Conservation (phyloP, 768 basidiomycete species). For the Phanerodontia chrysosporium region DNA sequence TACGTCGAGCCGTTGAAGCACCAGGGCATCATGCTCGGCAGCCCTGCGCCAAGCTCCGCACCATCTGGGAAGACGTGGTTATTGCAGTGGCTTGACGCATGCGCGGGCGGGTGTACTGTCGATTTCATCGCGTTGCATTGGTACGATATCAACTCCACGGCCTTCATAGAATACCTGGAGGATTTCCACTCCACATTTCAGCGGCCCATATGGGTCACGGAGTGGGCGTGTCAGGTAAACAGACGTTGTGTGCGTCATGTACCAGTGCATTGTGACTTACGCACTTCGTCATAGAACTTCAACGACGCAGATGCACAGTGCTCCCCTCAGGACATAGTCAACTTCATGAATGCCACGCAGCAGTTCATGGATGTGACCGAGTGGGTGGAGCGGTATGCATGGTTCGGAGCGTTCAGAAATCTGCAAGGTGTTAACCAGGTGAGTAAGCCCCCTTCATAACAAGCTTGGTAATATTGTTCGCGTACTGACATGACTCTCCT, state of each 20-base stretch:
- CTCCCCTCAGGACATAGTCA: constrained; percentile 36
- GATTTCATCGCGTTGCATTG: constrained; percentile 56
- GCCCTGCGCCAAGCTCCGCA: constrained; percentile 49
- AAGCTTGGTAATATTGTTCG: neutral
- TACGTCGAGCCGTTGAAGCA: constrained; percentile 47
- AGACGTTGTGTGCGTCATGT: neutral
- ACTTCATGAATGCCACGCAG: constrained; percentile 49
- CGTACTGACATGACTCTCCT: neutral
- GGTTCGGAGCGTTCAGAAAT: constrained; percentile 56
- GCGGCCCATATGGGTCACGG: constrained; percentile 54
- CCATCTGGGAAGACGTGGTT: constrained; percentile 53
- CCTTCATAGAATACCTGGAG: constrained; percentile 46
- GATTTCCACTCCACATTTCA: constrained; percentile 51
- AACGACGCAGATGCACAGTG: constrained; percentile 41
- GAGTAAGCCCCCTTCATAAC: constrained; percentile 1
- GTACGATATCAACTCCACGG: constrained; percentile 54
- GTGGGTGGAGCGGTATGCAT: constrained; percentile 57
- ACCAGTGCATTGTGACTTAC: neutral
- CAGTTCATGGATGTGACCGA: constrained; percentile 47
- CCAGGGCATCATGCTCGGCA: constrained; percentile 44
- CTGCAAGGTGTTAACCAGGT: constrained; percentile 47
- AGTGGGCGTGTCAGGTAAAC: constrained; percentile 47
- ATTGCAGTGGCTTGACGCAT: constrained; percentile 45
- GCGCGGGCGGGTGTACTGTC: constrained; percentile 46
- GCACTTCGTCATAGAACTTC: constrained; percentile 31